phyloP scores from a whole-genome alignment of 441 rosid species.

The Mallotus repandus region DNA sequence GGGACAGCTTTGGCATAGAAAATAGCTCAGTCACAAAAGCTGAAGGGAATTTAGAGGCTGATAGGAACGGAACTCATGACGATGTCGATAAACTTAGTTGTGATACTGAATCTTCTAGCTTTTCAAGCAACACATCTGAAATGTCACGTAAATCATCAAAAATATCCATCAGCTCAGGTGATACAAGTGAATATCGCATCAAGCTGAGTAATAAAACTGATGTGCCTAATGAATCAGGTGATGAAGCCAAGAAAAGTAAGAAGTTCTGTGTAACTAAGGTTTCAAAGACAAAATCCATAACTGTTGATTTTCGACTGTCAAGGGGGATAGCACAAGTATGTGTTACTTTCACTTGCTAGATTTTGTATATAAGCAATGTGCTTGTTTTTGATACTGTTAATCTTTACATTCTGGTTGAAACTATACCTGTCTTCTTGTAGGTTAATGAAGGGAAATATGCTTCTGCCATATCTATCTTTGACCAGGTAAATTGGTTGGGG shows the following conservation, averaged over 20 bases:
- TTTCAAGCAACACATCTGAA: conserved; percentile 36
- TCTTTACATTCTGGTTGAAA: conserved; percentile 25
- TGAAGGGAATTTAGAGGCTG: conserved; percentile 37
- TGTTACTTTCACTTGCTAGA: conserved; percentile 7
- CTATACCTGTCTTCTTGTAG: conserved; percentile 39
- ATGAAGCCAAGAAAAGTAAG: conserved; percentile 52
- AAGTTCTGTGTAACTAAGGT: conserved; percentile 63
- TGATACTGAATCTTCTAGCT: conserved; percentile 39
- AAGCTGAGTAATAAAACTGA: conserved; percentile 40
- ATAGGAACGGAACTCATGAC: conserved; percentile 40
- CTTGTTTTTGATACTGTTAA: conserved; percentile 9
- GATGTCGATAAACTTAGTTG: conserved; percentile 31
- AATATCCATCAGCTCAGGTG: conserved; percentile 41
- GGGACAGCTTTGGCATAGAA: conserved; percentile 23
- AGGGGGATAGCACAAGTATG: conserved; percentile 96
- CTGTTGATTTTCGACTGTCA: conserved; percentile 90
- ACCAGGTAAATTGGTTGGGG: conserved; percentile 56
- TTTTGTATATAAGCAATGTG: conserved; percentile 13
- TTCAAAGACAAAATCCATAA: conserved; percentile 77
- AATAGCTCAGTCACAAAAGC: conserved; percentile 37
- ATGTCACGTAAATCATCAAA: conserved; percentile 39
- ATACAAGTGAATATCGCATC: conserved; percentile 43
- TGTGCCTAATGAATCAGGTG: conserved; percentile 38
- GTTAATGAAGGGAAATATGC: conserved; percentile 96
- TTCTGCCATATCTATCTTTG: conserved; percentile 83